Conservation (phyloP, 306 rosid species). For the Vigna reflexopilosa region DNA sequence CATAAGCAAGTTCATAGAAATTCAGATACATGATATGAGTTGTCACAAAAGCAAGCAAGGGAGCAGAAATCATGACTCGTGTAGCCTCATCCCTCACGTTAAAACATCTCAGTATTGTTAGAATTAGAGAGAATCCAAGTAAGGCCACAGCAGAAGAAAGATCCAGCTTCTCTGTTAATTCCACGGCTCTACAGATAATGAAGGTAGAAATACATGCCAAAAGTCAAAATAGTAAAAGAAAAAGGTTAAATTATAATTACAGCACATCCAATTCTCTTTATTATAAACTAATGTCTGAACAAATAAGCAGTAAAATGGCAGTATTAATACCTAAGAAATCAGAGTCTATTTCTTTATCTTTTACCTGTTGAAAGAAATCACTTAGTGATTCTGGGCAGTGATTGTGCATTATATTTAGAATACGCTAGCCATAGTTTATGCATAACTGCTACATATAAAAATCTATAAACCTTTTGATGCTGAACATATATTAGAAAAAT, state of each 20-base stretch:
- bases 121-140: constrained; percentile 78
- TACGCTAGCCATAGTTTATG: constrained; percentile 22
- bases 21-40: constrained; percentile 93
- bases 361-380: constrained; percentile 20
- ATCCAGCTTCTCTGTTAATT: constrained; percentile 88
- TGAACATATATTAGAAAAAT: neutral
- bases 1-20: constrained; percentile 74
- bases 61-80: constrained; percentile 94
- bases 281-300: neutral
- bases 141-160: constrained; percentile 89
- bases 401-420: neutral
- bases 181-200: constrained; percentile 76
- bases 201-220: constrained; percentile 33
- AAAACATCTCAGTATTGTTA: constrained; percentile 73
- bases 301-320: neutral
- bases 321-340: neutral
- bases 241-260: neutral
- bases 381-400: neutral
- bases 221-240: neutral
- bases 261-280: neutral
- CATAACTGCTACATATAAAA: neutral
- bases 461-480: neutral
- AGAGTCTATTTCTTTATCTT: neutral
- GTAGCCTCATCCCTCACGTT: constrained; percentile 89
- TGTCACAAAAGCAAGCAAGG: constrained; percentile 81